Conservation (phyloP, 2,329 filamentous ascomycete genomes). For the Piedraia hortae region DNA sequence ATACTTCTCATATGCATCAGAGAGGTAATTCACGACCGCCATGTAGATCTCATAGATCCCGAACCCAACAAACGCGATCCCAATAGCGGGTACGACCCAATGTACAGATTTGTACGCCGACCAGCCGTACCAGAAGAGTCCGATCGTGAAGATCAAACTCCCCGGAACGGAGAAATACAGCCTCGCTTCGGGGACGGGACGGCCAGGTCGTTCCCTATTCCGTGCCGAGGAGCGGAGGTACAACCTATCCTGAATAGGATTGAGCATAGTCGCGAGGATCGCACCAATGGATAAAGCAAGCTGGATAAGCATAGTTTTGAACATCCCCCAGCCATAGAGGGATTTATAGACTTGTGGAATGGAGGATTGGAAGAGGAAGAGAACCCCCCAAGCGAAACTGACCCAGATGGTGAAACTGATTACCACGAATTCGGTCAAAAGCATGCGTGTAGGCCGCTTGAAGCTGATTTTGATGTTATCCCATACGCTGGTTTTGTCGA, state of each 20-base stretch:
- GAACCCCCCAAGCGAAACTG: slow-evolving; percentile 15
- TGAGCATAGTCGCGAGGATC: slow-evolving; percentile 13
- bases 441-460: slow-evolving; percentile 8
- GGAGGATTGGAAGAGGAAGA: slow-evolving; percentile 20
- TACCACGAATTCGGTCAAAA: slow-evolving; percentile 7
- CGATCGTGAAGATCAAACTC: slow-evolving; percentile 17
- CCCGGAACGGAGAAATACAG: slow-evolving; percentile 16
- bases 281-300: slow-evolving; percentile 17
- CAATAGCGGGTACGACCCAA: slow-evolving; percentile 22
- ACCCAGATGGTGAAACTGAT: slow-evolving; percentile 16
- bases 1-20: slow-evolving; percentile 21
- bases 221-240: slow-evolving; percentile 12
- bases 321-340: slow-evolving; percentile 13
- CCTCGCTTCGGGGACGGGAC: slow-evolving; percentile 15
- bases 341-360: slow-evolving; percentile 15
- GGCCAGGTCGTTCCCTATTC: slow-evolving; percentile 7
- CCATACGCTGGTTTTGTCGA: slow-evolving; percentile 4
- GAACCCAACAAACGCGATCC: slow-evolving; percentile 23
- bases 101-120: slow-evolving; percentile 17
- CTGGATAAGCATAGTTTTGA: slow-evolving; percentile 16
- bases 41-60: slow-evolving; percentile 24
- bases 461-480: slow-evolving; percentile 7
- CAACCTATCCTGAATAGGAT: slow-evolving; percentile 14
- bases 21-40: slow-evolving; percentile 20
- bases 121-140: slow-evolving; percentile 22